phyloP scores from a whole-genome alignment of 352 stramenopile species.

The Phytophthora kernoviae region DNA sequence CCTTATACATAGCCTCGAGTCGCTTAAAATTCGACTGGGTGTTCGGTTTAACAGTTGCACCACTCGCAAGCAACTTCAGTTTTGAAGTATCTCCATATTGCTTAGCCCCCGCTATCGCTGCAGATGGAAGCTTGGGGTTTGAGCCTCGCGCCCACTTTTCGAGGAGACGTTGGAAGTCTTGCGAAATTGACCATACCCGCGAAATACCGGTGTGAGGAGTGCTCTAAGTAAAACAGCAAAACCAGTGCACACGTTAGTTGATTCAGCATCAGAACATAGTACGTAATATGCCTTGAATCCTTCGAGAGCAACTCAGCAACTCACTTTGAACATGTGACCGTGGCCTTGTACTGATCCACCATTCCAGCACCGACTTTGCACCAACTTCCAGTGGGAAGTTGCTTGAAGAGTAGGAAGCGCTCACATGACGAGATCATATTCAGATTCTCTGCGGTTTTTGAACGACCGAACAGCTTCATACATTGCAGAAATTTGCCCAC shows the following conservation, averaged over 20 bases:
- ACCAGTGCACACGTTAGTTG: neutral
- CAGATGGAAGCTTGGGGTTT: conserved; percentile 31
- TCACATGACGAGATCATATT: conserved; percentile 65
- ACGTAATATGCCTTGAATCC: neutral
- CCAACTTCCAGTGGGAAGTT: conserved; percentile 79
- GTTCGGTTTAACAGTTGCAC: conserved; percentile 49
- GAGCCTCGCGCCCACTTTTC: conserved; percentile 68
- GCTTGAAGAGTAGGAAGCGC: conserved; percentile 66
- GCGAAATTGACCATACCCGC: conserved; percentile 58
- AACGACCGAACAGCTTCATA: conserved; percentile 73
- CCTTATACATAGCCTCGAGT: conserved; percentile 70
- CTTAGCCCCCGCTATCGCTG: conserved; percentile 14
- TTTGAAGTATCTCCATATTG: conserved; percentile 20
- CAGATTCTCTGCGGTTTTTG: conserved; percentile 38
- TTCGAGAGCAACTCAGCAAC: conserved; percentile 44
- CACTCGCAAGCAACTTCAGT: conserved; percentile 55
- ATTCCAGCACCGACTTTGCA: conserved; percentile 55
- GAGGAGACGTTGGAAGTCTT: conserved; percentile 63
- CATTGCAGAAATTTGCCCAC: conserved; percentile 79
- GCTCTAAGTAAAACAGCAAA: conserved; percentile 38
- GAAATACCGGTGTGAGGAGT: conserved; percentile 54
- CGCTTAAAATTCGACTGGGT: conserved; percentile 60
- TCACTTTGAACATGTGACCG: conserved; percentile 82
- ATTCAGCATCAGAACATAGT: neutral
- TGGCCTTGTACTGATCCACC: conserved; percentile 83